Evolutionary conservation across 192 early-diverging fungal species (phyloP).

Genomic region (Coemansia erecta): DNA sequence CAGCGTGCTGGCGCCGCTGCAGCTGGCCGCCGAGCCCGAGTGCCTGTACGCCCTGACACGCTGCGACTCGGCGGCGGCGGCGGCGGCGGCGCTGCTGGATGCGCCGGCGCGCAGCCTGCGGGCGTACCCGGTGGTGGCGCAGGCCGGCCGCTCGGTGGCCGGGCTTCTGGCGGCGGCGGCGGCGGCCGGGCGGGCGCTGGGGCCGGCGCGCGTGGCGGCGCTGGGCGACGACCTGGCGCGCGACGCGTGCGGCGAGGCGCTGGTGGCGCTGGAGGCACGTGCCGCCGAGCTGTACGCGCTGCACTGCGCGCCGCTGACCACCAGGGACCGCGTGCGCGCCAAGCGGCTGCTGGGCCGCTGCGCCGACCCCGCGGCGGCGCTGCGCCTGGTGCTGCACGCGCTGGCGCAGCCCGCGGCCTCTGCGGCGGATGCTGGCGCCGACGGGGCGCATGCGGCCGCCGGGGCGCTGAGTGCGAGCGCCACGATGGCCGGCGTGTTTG

Average conservation of each 20-base stretch:
- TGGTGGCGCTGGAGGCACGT: slow-evolving; percentile 36
- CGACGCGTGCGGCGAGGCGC: slow-evolving; percentile 37
- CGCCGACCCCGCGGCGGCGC: slow-evolving; percentile 22
- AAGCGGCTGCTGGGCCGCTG: slow-evolving; percentile 19
- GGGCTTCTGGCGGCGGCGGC: slow-evolving; percentile 25
- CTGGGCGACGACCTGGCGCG: slow-evolving; percentile 29
- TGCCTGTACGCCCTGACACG: slow-evolving; percentile 34
- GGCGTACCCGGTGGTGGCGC: slow-evolving; percentile 24
- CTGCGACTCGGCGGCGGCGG: slow-evolving; percentile 26
- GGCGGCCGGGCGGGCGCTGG: slow-evolving; percentile 15
- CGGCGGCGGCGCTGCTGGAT: slow-evolving; percentile 27
- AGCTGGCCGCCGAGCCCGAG: slow-evolving; percentile 30
- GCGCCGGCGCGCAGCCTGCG: slow-evolving; percentile 18
- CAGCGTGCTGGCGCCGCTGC: slow-evolving; percentile 16
- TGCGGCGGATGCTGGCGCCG: neutral
- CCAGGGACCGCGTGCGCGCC: slow-evolving; percentile 16
- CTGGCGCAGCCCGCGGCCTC: slow-evolving; percentile 19
- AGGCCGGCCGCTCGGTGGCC: slow-evolving; percentile 24
- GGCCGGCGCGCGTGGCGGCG: slow-evolving; percentile 8
- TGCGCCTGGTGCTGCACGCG: slow-evolving; percentile 21
- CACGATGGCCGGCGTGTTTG: slow-evolving; percentile 46
- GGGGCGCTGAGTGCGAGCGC: slow-evolving; percentile 35
- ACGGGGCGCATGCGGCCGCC: neutral
- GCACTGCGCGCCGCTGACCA: slow-evolving; percentile 16
- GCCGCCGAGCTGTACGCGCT: slow-evolving; percentile 44